Conservation (phyloP, 2,329 filamentous ascomycete species). For the Cryphonectria parasitica region DNA sequence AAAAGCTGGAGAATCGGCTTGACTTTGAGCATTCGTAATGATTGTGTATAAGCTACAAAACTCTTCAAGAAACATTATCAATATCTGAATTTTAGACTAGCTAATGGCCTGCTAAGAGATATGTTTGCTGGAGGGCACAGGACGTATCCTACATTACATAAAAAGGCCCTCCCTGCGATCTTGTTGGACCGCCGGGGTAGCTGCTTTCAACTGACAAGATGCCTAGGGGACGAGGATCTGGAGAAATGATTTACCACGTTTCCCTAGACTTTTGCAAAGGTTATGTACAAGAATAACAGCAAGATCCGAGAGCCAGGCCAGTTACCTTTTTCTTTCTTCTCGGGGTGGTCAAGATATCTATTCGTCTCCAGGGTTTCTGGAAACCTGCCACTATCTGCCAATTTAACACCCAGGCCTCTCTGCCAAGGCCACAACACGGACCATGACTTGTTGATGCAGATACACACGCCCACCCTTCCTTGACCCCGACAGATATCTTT, state of each 20-base stretch:
- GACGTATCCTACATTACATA: no score
- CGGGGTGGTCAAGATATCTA: background rate
- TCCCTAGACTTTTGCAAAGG: no score
- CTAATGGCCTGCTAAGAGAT: no score
- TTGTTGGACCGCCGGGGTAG: background rate
- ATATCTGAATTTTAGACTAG: no score
- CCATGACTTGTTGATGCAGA: background rate
- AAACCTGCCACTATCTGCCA: background rate
- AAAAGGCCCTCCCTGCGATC: conserved; percentile 30
- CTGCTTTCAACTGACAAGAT: background rate
- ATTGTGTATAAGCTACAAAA: no score
- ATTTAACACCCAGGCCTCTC: background rate
- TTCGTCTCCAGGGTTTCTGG: background rate
- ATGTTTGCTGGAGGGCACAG: no score
- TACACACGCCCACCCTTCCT: no score
- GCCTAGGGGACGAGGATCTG: background rate
- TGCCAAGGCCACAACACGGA: background rate
- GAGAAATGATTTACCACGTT: no score
- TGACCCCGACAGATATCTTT: conserved; percentile 42
- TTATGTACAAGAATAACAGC: no score
- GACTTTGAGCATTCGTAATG: no score
- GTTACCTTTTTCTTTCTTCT: background rate
- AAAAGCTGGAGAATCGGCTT: no score
- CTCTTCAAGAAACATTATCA: no score
- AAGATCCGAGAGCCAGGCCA: conserved; percentile 11